Evolutionary conservation across 164 flowering plant species (phyloP).

Genomic region (Warburgia ugandensis): DNA sequence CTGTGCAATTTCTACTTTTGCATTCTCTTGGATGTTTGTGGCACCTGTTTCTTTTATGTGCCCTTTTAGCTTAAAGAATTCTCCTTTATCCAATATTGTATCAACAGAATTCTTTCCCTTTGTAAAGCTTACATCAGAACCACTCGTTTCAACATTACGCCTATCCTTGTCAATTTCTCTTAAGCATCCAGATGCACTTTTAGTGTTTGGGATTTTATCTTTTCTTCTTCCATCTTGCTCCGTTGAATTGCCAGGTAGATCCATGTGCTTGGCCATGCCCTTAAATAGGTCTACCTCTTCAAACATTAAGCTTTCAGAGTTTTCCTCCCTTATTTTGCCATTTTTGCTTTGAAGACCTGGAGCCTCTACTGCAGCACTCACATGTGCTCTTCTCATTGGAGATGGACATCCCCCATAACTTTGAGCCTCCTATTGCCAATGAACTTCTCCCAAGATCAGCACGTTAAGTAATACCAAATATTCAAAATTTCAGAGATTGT

Average conservation of each 20-base stretch:
- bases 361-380: conserved; percentile 21
- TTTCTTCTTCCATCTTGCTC: no score
- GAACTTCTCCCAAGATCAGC: conserved; percentile 7
- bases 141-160: conserved; percentile 56
- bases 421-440: conserved; percentile 42
- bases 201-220: no score
- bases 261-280: no score
- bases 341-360: conserved; percentile 20
- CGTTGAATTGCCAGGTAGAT: no score
- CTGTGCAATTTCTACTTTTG: conserved; percentile 38
- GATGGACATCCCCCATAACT: no score
- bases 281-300: no score
- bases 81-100: conserved; percentile 30
- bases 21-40: conserved; percentile 35
- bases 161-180: conserved; percentile 44
- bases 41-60: conserved; percentile 27
- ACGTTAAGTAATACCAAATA: background rate
- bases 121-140: conserved; percentile 54
- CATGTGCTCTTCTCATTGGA: conserved; percentile 10
- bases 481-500: no score
- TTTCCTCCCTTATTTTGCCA: conserved; percentile 34
- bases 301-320: conserved; percentile 41
- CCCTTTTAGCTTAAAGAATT: conserved; percentile 21
- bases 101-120: conserved; percentile 39
- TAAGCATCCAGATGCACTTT: conserved; percentile 18